These are phyloP conservation scores for Myxozyma geophila DNA, from an alignment of 805 yeast species.

Conservation along the genomic window DNA sequence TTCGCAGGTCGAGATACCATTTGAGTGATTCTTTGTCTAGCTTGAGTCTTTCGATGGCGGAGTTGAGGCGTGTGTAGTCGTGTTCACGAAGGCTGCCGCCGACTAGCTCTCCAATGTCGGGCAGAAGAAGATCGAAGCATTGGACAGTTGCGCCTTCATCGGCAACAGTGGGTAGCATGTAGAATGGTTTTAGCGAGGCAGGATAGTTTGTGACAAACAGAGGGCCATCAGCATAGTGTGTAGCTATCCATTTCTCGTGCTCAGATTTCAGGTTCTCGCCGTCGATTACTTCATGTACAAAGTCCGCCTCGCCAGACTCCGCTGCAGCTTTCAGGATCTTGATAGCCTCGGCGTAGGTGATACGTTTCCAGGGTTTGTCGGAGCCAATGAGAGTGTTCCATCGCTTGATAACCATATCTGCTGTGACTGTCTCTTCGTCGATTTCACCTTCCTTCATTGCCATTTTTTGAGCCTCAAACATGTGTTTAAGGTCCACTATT, in stretches of 20 bases:
- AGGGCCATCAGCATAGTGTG: slow-evolving; percentile 65
- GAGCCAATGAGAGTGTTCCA: slow-evolving; percentile 61
- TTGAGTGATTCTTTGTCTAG: slow-evolving; percentile 63
- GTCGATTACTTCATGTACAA: slow-evolving; percentile 59
- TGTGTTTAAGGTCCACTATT: slow-evolving; percentile 11
- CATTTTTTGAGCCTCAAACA: slow-evolving; percentile 14
- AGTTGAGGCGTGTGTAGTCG: slow-evolving; percentile 52
- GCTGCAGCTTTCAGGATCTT: slow-evolving; percentile 51
- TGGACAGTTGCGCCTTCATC: slow-evolving; percentile 63
- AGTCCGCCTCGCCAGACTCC: slow-evolving; percentile 44
- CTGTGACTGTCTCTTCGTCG: slow-evolving; percentile 19
- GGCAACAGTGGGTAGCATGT: slow-evolving; percentile 69
- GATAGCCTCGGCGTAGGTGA: slow-evolving; percentile 80
- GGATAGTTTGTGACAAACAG: slow-evolving; percentile 94
- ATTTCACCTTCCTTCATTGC: slow-evolving; percentile 10
- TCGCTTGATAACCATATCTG: slow-evolving; percentile 49
- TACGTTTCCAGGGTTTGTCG: slow-evolving; percentile 60
- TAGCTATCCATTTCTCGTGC: slow-evolving; percentile 91
- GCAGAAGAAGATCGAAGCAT: slow-evolving; percentile 86
- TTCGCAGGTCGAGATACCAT: slow-evolving; percentile 81
- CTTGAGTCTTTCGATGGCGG: slow-evolving; percentile 56
- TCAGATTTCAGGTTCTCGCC: slow-evolving; percentile 79
- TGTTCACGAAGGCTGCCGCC: slow-evolving; percentile 96
- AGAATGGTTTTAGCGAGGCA: slow-evolving; percentile 76
- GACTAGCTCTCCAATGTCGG: slow-evolving; percentile 88